These are phyloP conservation scores for Hydnomerulius pinastri DNA, from an alignment of 768 basidiomycete species.

Conservation along the genomic window DNA sequence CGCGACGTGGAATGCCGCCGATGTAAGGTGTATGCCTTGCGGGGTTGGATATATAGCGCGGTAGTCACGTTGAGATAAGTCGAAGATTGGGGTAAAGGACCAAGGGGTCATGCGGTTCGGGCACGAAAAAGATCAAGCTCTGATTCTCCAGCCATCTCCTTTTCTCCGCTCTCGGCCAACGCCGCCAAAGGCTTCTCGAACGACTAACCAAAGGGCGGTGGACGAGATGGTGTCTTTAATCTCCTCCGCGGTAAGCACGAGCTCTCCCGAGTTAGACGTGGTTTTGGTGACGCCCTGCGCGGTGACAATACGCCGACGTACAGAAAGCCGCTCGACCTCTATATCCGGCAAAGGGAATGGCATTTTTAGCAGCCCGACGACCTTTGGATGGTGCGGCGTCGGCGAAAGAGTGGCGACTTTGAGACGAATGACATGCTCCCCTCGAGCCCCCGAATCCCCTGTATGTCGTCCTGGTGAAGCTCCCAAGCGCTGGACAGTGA, in stretches of 20 bases:
- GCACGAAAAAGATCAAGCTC: conserved; percentile 42
- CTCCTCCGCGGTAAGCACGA: conserved; percentile 83
- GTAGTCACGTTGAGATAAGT: not conserved
- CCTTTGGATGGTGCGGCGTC: conserved; percentile 94
- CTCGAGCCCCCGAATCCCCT: conserved; percentile 7
- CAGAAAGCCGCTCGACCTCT: conserved; percentile 60
- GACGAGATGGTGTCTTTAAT: conserved; percentile 91
- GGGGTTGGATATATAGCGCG: conserved; percentile 19
- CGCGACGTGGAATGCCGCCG: not conserved
- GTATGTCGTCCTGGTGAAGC: conserved; percentile 9
- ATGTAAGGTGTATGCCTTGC: conserved; percentile 11
- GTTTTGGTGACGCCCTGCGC: conserved; percentile 29
- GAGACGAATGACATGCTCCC: conserved; percentile 35
- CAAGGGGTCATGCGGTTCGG: not conserved
- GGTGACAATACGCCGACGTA: conserved; percentile 50
- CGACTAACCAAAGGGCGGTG: conserved; percentile 89
- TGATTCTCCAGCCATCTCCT: conserved; percentile 77
- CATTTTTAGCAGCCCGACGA: conserved; percentile 88
- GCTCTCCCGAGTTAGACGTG: conserved; percentile 23
- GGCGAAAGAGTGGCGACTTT: conserved; percentile 87
- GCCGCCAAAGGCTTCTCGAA: conserved; percentile 91
- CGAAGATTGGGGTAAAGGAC: not conserved
- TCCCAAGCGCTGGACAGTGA: conserved; percentile 57
- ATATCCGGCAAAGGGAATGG: conserved; percentile 88
- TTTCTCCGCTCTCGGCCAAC: conserved; percentile 78